A percentile compares a stretch with the other conserved stretches of the same genome.
Evolutionary conservation across 2,329 filamentous ascomycete species (phyloP).

Genomic region (Kalaharituber pfeilii): DNA sequence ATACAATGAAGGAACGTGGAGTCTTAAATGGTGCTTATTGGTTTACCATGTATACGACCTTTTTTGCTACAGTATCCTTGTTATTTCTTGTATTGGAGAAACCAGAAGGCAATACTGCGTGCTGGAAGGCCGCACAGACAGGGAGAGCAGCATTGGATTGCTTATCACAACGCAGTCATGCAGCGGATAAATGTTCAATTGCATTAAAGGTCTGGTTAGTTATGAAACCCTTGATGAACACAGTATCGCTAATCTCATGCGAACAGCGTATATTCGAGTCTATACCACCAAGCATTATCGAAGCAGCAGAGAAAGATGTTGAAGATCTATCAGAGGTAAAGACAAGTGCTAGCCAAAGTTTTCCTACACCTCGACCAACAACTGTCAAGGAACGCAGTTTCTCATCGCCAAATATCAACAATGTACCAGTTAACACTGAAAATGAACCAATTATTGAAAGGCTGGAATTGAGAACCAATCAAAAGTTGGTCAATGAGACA

Average conservation of each 20-base stretch:
- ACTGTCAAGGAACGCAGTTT: neutral
- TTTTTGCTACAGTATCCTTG: conserved; percentile 62
- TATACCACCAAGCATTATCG: conserved; percentile 4
- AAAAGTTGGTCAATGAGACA: neutral
- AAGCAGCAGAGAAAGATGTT: conserved; percentile 8
- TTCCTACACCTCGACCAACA: neutral
- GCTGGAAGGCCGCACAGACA: conserved; percentile 67
- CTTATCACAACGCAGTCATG: conserved; percentile 67
- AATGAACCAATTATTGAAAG: neutral
- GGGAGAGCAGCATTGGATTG: conserved; percentile 68
- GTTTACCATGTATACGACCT: conserved; percentile 73
- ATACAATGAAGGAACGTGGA: conserved; percentile 57
- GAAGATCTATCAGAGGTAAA: neutral
- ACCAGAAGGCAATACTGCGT: conserved; percentile 57
- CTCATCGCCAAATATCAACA: neutral
- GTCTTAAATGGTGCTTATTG: conserved; percentile 68
- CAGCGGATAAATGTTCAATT: conserved; percentile 67
- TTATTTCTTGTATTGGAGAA: conserved; percentile 70
- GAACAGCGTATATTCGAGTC: neutral
- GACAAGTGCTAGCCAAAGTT: neutral
- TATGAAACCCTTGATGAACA: conserved; percentile 12
- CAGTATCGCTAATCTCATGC: neutral
- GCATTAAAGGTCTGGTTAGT: conserved; percentile 51
- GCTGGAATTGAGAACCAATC: neutral
- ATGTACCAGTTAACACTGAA: neutral